These are phyloP conservation scores for Clonostachys byssicola DNA, from an alignment of 2,329 filamentous ascomycete genomes.

Conservation along the genomic window DNA sequence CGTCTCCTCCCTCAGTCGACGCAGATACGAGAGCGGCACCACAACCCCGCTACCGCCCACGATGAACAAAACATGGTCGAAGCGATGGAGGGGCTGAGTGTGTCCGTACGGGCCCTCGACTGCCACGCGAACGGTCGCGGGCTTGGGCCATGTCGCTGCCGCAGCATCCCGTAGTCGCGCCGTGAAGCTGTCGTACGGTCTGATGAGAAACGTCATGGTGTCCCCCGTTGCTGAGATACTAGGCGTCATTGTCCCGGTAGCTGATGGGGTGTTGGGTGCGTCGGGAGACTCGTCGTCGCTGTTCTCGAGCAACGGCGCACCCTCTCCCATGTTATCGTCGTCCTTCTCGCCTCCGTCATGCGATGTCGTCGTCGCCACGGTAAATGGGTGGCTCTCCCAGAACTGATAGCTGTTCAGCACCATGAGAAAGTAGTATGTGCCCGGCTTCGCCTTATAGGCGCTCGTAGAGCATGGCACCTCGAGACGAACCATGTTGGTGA, in stretches of 20 bases:
- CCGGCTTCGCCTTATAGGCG: conserved; percentile 26
- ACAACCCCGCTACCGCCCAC: conserved; percentile 41
- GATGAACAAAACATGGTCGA: conserved; percentile 33
- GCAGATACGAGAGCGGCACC: conserved; percentile 31
- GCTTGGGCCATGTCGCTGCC: conserved; percentile 11
- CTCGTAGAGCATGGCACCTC: conserved; percentile 25
- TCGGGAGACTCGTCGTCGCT: conserved; percentile 1
- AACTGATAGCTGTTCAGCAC: conserved; percentile 29
- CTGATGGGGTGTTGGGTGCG: neutral
- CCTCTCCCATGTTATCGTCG: conserved; percentile 14
- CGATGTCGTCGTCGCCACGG: conserved; percentile 25
- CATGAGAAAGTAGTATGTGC: conserved; percentile 41
- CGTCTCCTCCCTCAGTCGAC: conserved; percentile 1
- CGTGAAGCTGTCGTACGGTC: conserved; percentile 40
- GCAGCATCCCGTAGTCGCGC: conserved; percentile 25
- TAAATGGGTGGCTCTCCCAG: conserved; percentile 49
- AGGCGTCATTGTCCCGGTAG: too few species aligned
- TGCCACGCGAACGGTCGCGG: conserved; percentile 24
- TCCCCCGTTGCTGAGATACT: neutral
- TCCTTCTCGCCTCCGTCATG: neutral
- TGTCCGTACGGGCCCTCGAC: conserved; percentile 41
- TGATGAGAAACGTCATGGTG: conserved; percentile 35
- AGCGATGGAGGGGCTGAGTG: conserved; percentile 27
- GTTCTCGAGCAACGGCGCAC: conserved; percentile 21
- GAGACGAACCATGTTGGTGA: conserved; percentile 36